Evolutionary conservation across 2,329 filamentous ascomycete species (phyloP).

Genomic region (Ascochyta pisi): DNA sequence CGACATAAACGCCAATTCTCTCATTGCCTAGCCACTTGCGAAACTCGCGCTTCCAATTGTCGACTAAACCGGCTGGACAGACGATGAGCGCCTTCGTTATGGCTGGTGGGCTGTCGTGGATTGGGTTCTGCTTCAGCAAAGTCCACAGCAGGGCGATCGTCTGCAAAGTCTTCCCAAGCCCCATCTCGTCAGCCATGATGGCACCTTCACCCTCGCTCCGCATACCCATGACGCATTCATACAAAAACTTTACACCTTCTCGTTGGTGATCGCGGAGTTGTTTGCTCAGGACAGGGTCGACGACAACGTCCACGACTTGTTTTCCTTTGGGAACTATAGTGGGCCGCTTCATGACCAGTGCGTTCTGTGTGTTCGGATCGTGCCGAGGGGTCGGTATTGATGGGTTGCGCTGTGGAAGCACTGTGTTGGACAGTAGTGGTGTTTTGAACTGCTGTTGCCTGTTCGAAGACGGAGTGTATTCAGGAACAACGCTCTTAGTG

Average conservation of each 20-base stretch:
- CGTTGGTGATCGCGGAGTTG: slow-evolving; percentile 72
- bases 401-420: slow-evolving; percentile 55
- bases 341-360: slow-evolving; percentile 72
- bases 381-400: slow-evolving; percentile 67
- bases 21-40: slow-evolving; percentile 77
- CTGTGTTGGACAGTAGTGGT: slow-evolving; percentile 63
- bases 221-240: slow-evolving; percentile 79
- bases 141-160: slow-evolving; percentile 77
- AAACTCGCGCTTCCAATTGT: slow-evolving; percentile 77
- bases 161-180: slow-evolving; percentile 75
- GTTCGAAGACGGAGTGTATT: slow-evolving; percentile 46
- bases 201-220: slow-evolving; percentile 70
- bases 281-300: slow-evolving; percentile 70
- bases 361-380: slow-evolving; percentile 64
- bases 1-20: slow-evolving; percentile 71
- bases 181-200: slow-evolving; percentile 78
- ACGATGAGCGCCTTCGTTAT: slow-evolving; percentile 76
- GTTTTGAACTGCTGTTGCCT: slow-evolving; percentile 65
- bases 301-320: slow-evolving; percentile 73
- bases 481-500: slow-evolving; percentile 45
- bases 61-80: slow-evolving; percentile 74
- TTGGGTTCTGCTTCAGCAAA: slow-evolving; percentile 73
- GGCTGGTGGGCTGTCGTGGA: slow-evolving; percentile 65
- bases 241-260: slow-evolving; percentile 73
- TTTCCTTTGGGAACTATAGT: slow-evolving; percentile 64